A percentile compares a stretch with the other conserved stretches of the same genome.
These are phyloP conservation scores for Xanthoconium separans DNA, from an alignment of 1,284 basidiomycete genomes.

Conservation along the genomic window DNA sequence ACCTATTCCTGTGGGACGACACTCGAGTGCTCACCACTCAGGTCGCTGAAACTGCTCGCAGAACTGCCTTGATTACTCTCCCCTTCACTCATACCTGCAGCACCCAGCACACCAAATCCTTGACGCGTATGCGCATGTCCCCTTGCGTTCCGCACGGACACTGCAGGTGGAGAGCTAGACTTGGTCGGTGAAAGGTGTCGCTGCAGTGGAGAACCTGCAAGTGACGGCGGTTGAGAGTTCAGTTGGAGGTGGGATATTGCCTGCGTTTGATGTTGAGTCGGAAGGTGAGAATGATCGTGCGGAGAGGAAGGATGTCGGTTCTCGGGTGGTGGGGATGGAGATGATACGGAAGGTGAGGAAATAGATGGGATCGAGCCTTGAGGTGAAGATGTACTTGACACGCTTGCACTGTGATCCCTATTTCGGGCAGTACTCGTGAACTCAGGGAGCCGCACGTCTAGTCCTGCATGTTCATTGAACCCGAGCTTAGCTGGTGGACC, in stretches of 20 bases:
- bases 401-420: slow-evolving; percentile 56
- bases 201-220: slow-evolving; percentile 41
- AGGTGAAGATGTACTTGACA: slow-evolving; percentile 68
- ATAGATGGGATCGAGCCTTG: slow-evolving; percentile 77
- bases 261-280: slow-evolving; percentile 12
- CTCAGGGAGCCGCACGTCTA: slow-evolving; percentile 36
- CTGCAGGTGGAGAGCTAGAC: slow-evolving; percentile 57
- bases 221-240: slow-evolving; percentile 16
- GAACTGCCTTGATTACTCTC: slow-evolving; percentile 66
- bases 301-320: slow-evolving; percentile 5
- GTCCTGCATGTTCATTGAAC: slow-evolving; percentile 21
- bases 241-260: slow-evolving; percentile 12
- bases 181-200: slow-evolving; percentile 54
- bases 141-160: slow-evolving; percentile 52
- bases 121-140: slow-evolving; percentile 44
- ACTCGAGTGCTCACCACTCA: slow-evolving; percentile 59
- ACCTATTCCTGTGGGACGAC: not conserved
- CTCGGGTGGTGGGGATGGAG: slow-evolving; percentile 36
- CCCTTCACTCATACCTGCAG: slow-evolving; percentile 47
- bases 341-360: slow-evolving; percentile 60
- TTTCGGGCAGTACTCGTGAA: slow-evolving; percentile 18
- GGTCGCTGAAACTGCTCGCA: slow-evolving; percentile 78
- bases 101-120: slow-evolving; percentile 39
- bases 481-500: slow-evolving; percentile 17
- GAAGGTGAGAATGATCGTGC: slow-evolving; percentile 4